These are phyloP conservation scores for Ramularia endophylla DNA, from an alignment of 2,329 filamentous ascomycete genomes.

Conservation along the genomic window DNA sequence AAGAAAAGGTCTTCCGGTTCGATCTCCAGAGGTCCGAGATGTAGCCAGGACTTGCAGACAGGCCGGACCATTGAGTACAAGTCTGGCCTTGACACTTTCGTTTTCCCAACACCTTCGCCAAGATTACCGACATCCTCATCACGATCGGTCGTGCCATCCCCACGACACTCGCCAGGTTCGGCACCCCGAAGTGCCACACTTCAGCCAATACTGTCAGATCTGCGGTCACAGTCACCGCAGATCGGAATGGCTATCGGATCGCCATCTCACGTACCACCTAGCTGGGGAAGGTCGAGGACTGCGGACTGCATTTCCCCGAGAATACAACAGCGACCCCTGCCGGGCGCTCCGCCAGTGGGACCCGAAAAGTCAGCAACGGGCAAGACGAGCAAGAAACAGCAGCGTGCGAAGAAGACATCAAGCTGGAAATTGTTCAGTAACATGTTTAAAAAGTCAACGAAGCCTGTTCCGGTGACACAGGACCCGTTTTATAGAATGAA, in stretches of 20 bases:
- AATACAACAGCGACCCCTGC: constrained; percentile 7
- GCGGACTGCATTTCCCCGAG: constrained; percentile 13
- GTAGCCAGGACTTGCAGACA: constrained; percentile 13
- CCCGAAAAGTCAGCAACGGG: background rate
- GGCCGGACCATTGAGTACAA: constrained; percentile 19
- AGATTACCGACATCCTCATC: constrained; percentile 13
- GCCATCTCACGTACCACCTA: constrained; percentile 16
- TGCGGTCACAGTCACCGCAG: constrained; percentile 8
- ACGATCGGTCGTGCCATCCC: constrained; percentile 13
- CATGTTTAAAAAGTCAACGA: constrained; percentile 21
- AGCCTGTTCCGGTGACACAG: constrained; percentile 2
- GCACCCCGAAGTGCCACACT: background rate
- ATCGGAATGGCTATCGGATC: constrained; percentile 21
- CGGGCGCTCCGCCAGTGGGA: constrained; percentile 1
- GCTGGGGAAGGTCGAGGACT: constrained; percentile 20
- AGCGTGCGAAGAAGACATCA: constrained; percentile 22
- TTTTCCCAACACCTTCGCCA: constrained; percentile 26
- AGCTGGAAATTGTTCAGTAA: constrained; percentile 25
- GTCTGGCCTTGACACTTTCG: constrained; percentile 22
- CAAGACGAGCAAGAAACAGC: constrained; percentile 3
- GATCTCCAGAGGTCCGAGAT: constrained; percentile 7
- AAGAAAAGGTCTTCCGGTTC: background rate
- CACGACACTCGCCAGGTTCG: constrained; percentile 1
- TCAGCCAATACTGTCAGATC: constrained; percentile 8
- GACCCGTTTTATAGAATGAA: constrained; percentile 4